phyloP scores from a whole-genome alignment of 495 filamentous ascomycete genomes.

The Bryoglossum gracile region DNA sequence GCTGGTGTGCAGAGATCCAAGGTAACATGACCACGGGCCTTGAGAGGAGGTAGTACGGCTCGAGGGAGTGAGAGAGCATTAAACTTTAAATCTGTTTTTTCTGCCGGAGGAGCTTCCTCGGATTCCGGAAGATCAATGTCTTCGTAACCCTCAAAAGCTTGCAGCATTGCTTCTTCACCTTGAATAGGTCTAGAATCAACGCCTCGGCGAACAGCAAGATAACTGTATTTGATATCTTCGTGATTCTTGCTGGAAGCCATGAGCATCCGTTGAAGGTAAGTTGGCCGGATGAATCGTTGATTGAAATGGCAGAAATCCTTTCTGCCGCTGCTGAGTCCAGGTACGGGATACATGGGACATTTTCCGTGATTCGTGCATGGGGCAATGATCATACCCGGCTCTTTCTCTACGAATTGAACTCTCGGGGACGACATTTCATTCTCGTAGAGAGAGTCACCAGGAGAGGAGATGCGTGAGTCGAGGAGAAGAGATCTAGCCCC shows the following conservation, averaged over 20 bases:
- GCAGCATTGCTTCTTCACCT: constrained; percentile 37
- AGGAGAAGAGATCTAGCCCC: constrained; percentile 72
- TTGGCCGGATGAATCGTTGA: constrained; percentile 80
- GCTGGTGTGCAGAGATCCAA: constrained; percentile 86
- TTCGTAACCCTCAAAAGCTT: constrained; percentile 47
- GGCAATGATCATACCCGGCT: constrained; percentile 85
- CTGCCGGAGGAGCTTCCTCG: constrained; percentile 3
- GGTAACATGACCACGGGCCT: constrained; percentile 78
- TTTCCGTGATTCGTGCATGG: constrained; percentile 87
- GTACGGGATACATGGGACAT: constrained; percentile 78
- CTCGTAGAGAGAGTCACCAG: constrained; percentile 33
- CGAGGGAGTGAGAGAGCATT: constrained; percentile 70
- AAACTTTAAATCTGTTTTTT: constrained; percentile 14
- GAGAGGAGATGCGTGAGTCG: constrained; percentile 64
- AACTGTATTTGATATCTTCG: constrained; percentile 86
- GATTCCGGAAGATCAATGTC: constrained; percentile 14
- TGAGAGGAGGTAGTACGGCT: constrained; percentile 69
- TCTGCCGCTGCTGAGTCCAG: constrained; percentile 60
- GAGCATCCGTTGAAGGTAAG: constrained; percentile 73
- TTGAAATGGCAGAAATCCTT: constrained; percentile 88
- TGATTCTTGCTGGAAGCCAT: constrained; percentile 65
- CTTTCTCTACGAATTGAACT: constrained; percentile 43
- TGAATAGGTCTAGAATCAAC: constrained; percentile 40
- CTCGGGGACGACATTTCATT: constrained; percentile 29
- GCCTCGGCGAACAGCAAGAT: constrained; percentile 80